phyloP scores from a whole-genome alignment of 768 basidiomycete genomes.

The Trametes gibbosa region DNA sequence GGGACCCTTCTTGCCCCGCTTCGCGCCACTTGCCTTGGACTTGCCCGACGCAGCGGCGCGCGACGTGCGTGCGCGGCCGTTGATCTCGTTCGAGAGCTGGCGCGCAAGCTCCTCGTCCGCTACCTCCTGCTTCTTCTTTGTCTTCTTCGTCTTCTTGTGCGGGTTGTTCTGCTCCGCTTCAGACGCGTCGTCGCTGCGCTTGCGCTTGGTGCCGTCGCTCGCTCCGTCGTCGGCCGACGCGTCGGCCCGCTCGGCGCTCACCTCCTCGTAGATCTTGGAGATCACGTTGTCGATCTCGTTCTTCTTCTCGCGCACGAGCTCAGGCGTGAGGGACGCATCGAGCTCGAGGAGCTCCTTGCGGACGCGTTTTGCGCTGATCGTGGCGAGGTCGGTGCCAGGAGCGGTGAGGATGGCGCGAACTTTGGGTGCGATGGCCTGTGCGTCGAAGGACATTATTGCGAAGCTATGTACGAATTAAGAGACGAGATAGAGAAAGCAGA shows the following conservation, averaged over 20 bases:
- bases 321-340: constrained; percentile 52
- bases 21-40: constrained; percentile 32
- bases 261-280: constrained; percentile 56
- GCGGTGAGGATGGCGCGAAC: constrained; percentile 72
- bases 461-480: constrained; percentile 12
- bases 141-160: constrained; percentile 23
- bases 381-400: constrained; percentile 72
- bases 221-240: constrained; percentile 22
- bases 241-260: constrained; percentile 35
- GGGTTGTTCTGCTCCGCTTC: constrained; percentile 21
- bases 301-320: constrained; percentile 65
- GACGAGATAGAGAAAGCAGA: background rate
- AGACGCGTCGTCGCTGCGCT: constrained; percentile 22
- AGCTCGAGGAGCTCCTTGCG: constrained; percentile 65
- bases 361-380: constrained; percentile 87
- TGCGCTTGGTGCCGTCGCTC: constrained; percentile 17
- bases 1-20: constrained; percentile 32
- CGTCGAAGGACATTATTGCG: constrained; percentile 17
- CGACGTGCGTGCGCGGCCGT: constrained; percentile 35
- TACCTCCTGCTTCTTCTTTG: constrained; percentile 25
- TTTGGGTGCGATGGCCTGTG: constrained; percentile 52
- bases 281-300: constrained; percentile 69
- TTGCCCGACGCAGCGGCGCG: constrained; percentile 25
- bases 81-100: constrained; percentile 42
- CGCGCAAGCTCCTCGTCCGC: constrained; percentile 45